A percentile compares a stretch with the other conserved stretches of the same genome.
phyloP scores from a whole-genome alignment of 192 early-diverging fungal genomes.

The Entomortierella lignicola region DNA sequence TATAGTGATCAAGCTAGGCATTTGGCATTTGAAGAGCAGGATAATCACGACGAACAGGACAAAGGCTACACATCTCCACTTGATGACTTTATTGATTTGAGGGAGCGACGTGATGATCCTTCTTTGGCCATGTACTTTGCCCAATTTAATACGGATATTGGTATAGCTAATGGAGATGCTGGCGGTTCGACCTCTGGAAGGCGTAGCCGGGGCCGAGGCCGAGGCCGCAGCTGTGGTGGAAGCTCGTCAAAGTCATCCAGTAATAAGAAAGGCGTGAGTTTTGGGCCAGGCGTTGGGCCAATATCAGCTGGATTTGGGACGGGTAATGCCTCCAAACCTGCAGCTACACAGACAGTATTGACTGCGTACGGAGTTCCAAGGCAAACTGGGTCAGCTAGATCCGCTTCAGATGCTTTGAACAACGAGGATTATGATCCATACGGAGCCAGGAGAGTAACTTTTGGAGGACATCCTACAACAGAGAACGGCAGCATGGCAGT shows the following conservation, averaged over 20 bases:
- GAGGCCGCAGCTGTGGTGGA: conserved; percentile 6
- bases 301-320: not conserved
- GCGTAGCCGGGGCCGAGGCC: conserved; percentile 15
- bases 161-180: not conserved
- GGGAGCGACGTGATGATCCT: conserved; percentile 36
- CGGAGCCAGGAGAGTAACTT: conserved; percentile 3
- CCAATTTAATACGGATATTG: conserved; percentile 19
- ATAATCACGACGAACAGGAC: not conserved
- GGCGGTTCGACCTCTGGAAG: not conserved
- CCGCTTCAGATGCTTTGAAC: not conserved
- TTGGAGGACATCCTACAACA: conserved; percentile 22
- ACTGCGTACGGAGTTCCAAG: conserved; percentile 8
- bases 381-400: not conserved
- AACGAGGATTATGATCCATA: not conserved
- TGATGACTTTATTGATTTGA: conserved; percentile 37
- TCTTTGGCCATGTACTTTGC: conserved; percentile 49
- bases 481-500: conserved; percentile 41
- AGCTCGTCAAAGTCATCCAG: not conserved
- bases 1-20: not conserved
- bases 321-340: not conserved
- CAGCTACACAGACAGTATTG: conserved; percentile 1
- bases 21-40: not conserved
- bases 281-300: conserved; percentile 22
- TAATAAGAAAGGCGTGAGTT: conserved; percentile 7
- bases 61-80: conserved; percentile 24